Evolutionary conservation across 2,329 filamentous ascomycete species (phyloP).

Genomic region (Fusarium sp.): DNA sequence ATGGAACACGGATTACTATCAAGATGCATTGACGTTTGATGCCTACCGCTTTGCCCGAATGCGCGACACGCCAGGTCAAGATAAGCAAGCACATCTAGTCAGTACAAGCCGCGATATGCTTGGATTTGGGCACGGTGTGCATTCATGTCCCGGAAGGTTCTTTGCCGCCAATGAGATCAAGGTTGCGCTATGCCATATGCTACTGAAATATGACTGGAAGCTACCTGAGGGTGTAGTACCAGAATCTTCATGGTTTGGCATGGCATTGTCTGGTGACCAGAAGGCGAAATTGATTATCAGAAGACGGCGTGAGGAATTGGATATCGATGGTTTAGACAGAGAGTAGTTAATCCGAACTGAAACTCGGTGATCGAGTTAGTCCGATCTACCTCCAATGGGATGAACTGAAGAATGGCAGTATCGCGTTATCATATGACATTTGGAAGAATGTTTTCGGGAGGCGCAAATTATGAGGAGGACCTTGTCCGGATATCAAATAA

Average conservation of each 20-base stretch:
- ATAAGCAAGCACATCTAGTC: conserved; percentile 54
- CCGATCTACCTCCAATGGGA: too few species aligned
- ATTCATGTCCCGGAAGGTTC: conserved; percentile 65
- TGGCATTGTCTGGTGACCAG: not conserved
- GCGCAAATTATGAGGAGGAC: not conserved
- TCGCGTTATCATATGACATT: not conserved
- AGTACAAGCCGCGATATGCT: conserved; percentile 60
- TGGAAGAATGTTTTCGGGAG: not conserved
- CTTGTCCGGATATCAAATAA: conserved; percentile 6
- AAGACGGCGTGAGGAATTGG: not conserved
- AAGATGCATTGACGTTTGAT: conserved; percentile 51
- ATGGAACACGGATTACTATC: not conserved
- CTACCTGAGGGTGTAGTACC: not conserved
- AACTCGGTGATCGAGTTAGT: not conserved
- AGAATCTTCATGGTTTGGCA: not conserved
- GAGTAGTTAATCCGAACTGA: accelerated
- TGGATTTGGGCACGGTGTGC: conserved; percentile 66
- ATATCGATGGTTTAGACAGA: not conserved
- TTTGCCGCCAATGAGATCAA: conserved; percentile 65
- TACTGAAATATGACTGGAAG: conserved; percentile 60
- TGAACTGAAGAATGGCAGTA: too few species aligned
- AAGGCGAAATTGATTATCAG: not conserved
- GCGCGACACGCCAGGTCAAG: conserved; percentile 51
- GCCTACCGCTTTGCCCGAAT: conserved; percentile 58
- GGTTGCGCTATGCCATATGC: conserved; percentile 60